Conservation (phyloP, 73 alveolate genomes). For the Urostyla sp. region DNA sequence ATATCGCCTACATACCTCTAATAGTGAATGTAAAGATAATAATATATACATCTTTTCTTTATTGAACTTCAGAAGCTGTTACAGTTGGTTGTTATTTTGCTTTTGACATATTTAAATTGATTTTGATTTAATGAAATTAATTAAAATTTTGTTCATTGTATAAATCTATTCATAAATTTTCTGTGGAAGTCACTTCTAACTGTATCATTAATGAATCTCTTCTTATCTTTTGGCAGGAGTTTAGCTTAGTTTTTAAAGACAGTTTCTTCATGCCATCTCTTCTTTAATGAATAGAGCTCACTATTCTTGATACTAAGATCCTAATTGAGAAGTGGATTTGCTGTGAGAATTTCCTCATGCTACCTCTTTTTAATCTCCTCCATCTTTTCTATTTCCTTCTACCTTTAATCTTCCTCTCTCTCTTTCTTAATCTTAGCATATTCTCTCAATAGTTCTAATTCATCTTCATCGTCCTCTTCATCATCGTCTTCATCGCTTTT, state of each 20-base stretch:
- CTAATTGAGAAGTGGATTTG: conserved; percentile 86
- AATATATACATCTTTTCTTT: no score
- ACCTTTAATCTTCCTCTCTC: conserved; percentile 88
- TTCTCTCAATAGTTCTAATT: conserved; percentile 87
- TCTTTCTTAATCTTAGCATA: conserved; percentile 89
- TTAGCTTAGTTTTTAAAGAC: conserved; percentile 95
- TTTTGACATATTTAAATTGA: no score
- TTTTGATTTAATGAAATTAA: no score
- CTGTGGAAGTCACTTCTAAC: conserved; percentile 97
- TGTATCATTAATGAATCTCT: conserved; percentile 97
- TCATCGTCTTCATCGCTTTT: conserved; percentile 60
- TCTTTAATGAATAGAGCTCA: conserved; percentile 89
- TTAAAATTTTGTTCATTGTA: conserved; percentile 56
- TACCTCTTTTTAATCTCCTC: conserved; percentile 82
- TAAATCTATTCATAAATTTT: conserved; percentile 86
- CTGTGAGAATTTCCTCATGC: conserved; percentile 83
- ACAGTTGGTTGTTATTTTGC: no score
- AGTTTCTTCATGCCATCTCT: conserved; percentile 98
- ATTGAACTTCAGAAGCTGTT: no score
- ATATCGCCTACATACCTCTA: conserved; percentile 57
- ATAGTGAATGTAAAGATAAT: no score
- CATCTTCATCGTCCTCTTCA: conserved; percentile 82
- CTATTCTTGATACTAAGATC: conserved; percentile 59
- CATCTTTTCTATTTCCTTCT: conserved; percentile 71
- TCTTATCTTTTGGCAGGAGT: conserved; percentile 85